Conservation (phyloP, 257 asterid species). For the Rhazya stricta region DNA sequence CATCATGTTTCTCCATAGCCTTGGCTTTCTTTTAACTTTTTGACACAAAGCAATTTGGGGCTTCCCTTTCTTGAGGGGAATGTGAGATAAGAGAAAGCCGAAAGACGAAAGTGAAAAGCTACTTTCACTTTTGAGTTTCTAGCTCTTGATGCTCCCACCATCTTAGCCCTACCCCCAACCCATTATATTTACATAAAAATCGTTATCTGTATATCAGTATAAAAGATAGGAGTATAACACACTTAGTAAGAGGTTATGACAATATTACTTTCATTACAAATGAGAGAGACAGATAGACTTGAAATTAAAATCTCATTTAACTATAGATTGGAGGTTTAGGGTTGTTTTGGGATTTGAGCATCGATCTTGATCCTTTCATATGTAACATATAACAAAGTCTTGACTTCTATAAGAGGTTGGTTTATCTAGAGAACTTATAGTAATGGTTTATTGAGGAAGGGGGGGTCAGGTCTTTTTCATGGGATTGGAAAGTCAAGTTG, state of each 20-base stretch:
- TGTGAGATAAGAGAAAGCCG: constrained; percentile 13
- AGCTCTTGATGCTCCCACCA: constrained; percentile 20
- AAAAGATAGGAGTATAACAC: too few species aligned
- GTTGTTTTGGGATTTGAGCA: too few species aligned
- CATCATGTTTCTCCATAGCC: constrained; percentile 8
- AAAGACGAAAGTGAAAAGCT: constrained; percentile 26
- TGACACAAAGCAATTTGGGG: constrained; percentile 15
- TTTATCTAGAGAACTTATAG: not conserved
- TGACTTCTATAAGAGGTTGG: not conserved
- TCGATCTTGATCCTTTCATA: too few species aligned
- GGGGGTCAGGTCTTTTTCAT: not conserved
- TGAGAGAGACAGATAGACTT: too few species aligned
- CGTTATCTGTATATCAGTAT: too few species aligned
- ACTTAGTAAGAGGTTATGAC: too few species aligned
- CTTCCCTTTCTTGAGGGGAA: constrained; percentile 16
- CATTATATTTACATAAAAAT: too few species aligned
- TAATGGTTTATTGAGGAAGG: not conserved
- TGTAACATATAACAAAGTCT: constrained; percentile 8
- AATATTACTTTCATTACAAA: too few species aligned
- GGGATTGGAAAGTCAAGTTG: not conserved
- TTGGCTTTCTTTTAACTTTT: constrained; percentile 7
- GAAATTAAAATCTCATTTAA: too few species aligned
- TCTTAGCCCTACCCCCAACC: constrained; percentile 18
- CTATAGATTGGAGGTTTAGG: too few species aligned
- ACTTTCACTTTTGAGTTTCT: constrained; percentile 26